These are phyloP conservation scores for Paraphysoderma sedebokerense DNA, from an alignment of 371 early-diverging fungal genomes.

Conservation along the genomic window DNA sequence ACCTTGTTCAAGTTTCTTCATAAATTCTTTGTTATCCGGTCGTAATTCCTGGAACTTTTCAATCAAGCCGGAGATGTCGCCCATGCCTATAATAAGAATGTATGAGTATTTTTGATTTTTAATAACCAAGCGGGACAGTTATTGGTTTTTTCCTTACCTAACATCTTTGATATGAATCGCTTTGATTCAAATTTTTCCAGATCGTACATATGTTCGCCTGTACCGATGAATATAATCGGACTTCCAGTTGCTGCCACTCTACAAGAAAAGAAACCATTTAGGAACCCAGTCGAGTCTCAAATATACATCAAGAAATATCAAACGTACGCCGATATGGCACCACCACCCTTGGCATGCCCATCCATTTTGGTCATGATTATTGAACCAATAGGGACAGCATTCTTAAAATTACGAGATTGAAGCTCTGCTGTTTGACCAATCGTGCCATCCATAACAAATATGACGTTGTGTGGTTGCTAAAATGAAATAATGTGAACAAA, in stretches of 20 bases:
- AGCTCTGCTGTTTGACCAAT: slow-evolving; percentile 98
- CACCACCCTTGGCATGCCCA: slow-evolving; percentile 98
- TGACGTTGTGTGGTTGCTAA: slow-evolving; percentile 76
- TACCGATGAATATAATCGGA: slow-evolving; percentile 97
- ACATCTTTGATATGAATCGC: slow-evolving; percentile 89
- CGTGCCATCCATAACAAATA: slow-evolving; percentile 99
- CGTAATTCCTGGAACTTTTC: slow-evolving; percentile 89
- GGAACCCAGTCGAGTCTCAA: too few relatives aligned
- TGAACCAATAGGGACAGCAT: slow-evolving; percentile 92
- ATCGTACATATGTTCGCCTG: slow-evolving; percentile 97
- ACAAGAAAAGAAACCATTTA: too few relatives aligned
- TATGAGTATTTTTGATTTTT: not conserved
- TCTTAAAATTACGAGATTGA: slow-evolving; percentile 93
- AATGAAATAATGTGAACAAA: too few relatives aligned
- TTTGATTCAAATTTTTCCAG: slow-evolving; percentile 89
- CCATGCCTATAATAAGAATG: slow-evolving; percentile 52
- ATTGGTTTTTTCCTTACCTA: slow-evolving; percentile 25
- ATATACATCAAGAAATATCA: not conserved
- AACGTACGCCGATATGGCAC: slow-evolving; percentile 92
- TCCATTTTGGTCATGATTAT: slow-evolving; percentile 99
- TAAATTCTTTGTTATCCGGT: slow-evolving; percentile 73
- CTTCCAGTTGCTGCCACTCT: slow-evolving; percentile 93
- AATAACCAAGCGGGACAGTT: not conserved
- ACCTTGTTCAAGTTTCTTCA: slow-evolving; percentile 86
- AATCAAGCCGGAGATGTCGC: slow-evolving; percentile 84